Evolutionary conservation across 2,329 filamentous ascomycete species (phyloP).

Genomic region (Colletotrichum musae): DNA sequence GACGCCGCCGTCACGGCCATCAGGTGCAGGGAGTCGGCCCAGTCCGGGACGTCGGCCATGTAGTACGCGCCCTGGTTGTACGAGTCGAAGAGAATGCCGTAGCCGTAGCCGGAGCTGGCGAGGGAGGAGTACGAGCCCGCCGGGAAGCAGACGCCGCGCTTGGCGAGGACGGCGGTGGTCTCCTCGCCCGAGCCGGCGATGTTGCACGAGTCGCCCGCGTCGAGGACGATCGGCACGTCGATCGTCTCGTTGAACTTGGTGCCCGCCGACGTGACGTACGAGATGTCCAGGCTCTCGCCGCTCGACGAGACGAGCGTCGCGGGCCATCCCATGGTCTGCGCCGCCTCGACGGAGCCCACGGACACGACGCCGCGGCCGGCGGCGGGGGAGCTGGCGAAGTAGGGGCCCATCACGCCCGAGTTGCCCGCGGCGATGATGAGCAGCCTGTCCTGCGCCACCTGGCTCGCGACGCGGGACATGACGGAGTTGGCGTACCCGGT

Average conservation of each 20-base stretch:
- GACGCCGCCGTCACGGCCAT: slow-evolving; percentile 36
- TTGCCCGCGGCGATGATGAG: slow-evolving; percentile 35
- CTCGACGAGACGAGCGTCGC: slow-evolving; percentile 36
- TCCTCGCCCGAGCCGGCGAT: slow-evolving; percentile 19
- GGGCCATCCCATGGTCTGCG: slow-evolving; percentile 41
- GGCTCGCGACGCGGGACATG: slow-evolving; percentile 23
- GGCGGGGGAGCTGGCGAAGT: slow-evolving; percentile 34
- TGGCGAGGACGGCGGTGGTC: slow-evolving; percentile 32
- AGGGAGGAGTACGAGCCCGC: slow-evolving; percentile 1
- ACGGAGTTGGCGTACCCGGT: slow-evolving; percentile 40
- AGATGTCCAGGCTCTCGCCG: slow-evolving; percentile 34
- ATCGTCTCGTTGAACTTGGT: slow-evolving; percentile 40
- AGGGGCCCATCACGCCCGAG: slow-evolving; percentile 23
- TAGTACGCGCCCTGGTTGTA: slow-evolving; percentile 44
- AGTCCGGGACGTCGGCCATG: slow-evolving; percentile 1
- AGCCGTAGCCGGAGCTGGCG: slow-evolving; percentile 35
- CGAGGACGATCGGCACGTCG: slow-evolving; percentile 29
- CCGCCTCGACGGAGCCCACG: slow-evolving; percentile 36
- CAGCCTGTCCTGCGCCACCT: slow-evolving; percentile 36
- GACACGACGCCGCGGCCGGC: not conserved
- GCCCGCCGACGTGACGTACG: slow-evolving; percentile 40
- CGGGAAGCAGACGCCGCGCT: slow-evolving; percentile 36
- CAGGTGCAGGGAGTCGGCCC: slow-evolving; percentile 25
- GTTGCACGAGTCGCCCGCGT: slow-evolving; percentile 42
- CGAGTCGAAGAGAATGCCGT: slow-evolving; percentile 39